These are phyloP conservation scores for Bathelium albidoporum DNA, from an alignment of 495 filamentous ascomycete genomes.

Conservation along the genomic window DNA sequence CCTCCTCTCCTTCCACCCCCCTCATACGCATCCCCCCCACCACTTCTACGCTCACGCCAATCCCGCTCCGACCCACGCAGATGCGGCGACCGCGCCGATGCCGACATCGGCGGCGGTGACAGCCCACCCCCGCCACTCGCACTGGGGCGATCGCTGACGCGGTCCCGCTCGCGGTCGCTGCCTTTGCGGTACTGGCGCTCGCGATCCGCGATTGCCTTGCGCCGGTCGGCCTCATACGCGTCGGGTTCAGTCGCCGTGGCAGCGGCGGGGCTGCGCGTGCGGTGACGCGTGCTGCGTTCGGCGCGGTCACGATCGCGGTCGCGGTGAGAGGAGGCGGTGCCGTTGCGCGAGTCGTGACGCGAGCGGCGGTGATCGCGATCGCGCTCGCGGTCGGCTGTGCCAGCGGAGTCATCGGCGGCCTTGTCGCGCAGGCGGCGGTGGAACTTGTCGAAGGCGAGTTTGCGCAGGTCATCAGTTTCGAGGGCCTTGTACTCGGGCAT, in stretches of 20 bases:
- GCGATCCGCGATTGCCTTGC: slow-evolving; percentile 74
- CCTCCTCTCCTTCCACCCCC: slow-evolving; percentile 67
- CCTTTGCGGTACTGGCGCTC: slow-evolving; percentile 78
- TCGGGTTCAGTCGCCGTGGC: slow-evolving; percentile 47
- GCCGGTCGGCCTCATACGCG: slow-evolving; percentile 78
- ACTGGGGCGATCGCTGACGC: too few species aligned
- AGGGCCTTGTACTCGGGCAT: slow-evolving; percentile 75
- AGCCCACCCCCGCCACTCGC: slow-evolving; percentile 22
- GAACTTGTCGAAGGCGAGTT: slow-evolving; percentile 82
- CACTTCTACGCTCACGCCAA: slow-evolving; percentile 11
- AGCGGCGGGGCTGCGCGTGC: slow-evolving; percentile 55
- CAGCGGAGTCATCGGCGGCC: slow-evolving; percentile 68
- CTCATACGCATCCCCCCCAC: slow-evolving; percentile 35
- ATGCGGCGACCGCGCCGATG: slow-evolving; percentile 20
- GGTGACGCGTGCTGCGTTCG: slow-evolving; percentile 48
- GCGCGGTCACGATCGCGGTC: slow-evolving; percentile 29
- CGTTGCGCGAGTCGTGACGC: slow-evolving; percentile 8
- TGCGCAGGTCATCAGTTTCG: slow-evolving; percentile 69
- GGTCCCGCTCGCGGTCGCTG: slow-evolving; percentile 53
- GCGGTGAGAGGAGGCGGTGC: slow-evolving; percentile 15
- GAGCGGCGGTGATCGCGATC: slow-evolving; percentile 36
- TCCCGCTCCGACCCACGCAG: slow-evolving; percentile 1
- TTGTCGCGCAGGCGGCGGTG: slow-evolving; percentile 83
- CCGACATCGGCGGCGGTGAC: slow-evolving; percentile 17
- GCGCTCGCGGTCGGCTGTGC: slow-evolving; percentile 63